Evolutionary conservation across 2,329 filamentous ascomycete genomes (phyloP).

Genomic region (Fusarium staphyleae): DNA sequence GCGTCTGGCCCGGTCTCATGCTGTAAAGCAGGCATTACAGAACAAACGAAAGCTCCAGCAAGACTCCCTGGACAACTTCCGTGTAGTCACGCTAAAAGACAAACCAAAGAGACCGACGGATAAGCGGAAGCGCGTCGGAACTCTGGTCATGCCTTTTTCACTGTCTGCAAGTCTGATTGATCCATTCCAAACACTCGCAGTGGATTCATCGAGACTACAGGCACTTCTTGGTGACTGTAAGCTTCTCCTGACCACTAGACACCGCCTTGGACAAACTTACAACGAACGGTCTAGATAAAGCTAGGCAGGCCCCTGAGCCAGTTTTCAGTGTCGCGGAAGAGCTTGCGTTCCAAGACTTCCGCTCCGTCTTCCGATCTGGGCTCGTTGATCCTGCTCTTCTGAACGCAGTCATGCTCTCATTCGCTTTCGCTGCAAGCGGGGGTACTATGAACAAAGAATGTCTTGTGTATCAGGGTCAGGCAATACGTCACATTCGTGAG

Average conservation of each 20-base stretch:
- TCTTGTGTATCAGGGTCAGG: constrained; percentile 47
- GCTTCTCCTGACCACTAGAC: background rate
- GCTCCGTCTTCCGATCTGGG: constrained; percentile 44
- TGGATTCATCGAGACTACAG: constrained; percentile 18
- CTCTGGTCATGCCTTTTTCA: rapidly evolving
- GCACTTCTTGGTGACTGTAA: constrained; percentile 14
- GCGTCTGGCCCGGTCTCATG: constrained; percentile 32
- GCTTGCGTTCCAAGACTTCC: constrained; percentile 49
- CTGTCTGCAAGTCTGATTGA: background rate
- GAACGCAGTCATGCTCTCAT: constrained; percentile 51
- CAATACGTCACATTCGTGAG: constrained; percentile 45
- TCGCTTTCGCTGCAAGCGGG: constrained; percentile 43
- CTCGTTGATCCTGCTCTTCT: constrained; percentile 48
- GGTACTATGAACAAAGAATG: constrained; percentile 43
- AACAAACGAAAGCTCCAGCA: constrained; percentile 25
- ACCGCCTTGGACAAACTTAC: background rate
- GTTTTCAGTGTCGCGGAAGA: constrained; percentile 49
- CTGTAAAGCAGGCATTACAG: constrained; percentile 18
- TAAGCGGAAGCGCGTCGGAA: background rate
- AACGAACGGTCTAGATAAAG: constrained; percentile 23
- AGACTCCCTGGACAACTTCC: constrained; percentile 18
- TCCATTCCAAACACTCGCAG: constrained; percentile 26
- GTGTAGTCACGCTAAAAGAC: background rate
- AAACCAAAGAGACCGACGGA: rapidly evolving
- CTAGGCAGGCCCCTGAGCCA: constrained; percentile 42